phyloP scores from a whole-genome alignment of 179 eudicot genomes.

The Pouteria campechiana region DNA sequence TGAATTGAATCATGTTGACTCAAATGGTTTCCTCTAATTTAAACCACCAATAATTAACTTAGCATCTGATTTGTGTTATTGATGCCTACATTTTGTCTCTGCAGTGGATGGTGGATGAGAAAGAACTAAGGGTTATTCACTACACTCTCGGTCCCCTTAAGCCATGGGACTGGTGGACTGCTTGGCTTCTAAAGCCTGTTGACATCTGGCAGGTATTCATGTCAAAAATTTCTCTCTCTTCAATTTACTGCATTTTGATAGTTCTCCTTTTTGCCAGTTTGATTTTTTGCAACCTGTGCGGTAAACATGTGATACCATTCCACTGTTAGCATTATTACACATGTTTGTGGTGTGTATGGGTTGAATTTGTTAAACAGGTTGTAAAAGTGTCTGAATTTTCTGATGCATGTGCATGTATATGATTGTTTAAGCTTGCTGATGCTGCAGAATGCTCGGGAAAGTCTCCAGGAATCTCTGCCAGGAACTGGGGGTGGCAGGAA shows the following conservation, averaged over 20 bases:
- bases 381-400: too few species aligned
- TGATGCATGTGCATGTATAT: too few species aligned
- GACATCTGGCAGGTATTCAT: slow-evolving; percentile 91
- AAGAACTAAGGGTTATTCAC: slow-evolving; percentile 81
- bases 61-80: slow-evolving; percentile 3
- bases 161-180: slow-evolving; percentile 99
- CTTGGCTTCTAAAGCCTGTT: slow-evolving; percentile 97
- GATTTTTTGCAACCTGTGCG: too few species aligned
- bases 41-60: too few species aligned
- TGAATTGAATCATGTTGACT: too few species aligned
- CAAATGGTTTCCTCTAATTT: too few species aligned
- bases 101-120: slow-evolving; percentile 99
- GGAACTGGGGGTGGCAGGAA: slow-evolving; percentile 84
- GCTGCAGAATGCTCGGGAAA: slow-evolving; percentile 63
- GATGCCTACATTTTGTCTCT: slow-evolving; percentile 8
- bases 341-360: not conserved
- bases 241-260: not conserved
- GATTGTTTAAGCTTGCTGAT: slow-evolving; percentile 3
- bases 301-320: too few species aligned
- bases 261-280: too few species aligned
- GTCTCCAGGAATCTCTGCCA: slow-evolving; percentile 72
- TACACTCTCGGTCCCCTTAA: slow-evolving; percentile 97
- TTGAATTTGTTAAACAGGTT: slow-evolving; percentile 1
- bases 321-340: not conserved
- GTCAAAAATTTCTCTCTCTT: not conserved